phyloP scores from a whole-genome alignment of 495 filamentous ascomycete species.

The Glarea lozoyensis region DNA sequence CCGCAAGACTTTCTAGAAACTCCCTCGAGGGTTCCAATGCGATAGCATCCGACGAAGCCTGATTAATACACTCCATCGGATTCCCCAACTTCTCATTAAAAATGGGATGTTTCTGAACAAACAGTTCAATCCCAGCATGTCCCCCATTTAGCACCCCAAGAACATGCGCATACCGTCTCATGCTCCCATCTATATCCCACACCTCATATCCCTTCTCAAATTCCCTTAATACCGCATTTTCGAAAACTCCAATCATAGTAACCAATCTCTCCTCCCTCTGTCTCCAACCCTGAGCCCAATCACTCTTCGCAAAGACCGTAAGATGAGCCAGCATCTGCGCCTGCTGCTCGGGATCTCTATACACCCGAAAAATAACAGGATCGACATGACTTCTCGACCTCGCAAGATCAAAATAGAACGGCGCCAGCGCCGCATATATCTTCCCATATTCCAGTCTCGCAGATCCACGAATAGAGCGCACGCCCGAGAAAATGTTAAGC shows the following conservation, averaged over 20 bases:
- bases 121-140: conserved; percentile 65
- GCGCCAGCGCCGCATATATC: conserved; percentile 78
- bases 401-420: conserved; percentile 79
- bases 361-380: conserved; percentile 75
- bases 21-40: conserved; percentile 66
- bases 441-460: conserved; percentile 87
- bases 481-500: conserved; percentile 56
- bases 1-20: conserved; percentile 69
- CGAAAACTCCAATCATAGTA: conserved; percentile 73
- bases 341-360: conserved; percentile 79
- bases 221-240: conserved; percentile 80
- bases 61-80: conserved; percentile 74
- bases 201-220: conserved; percentile 87
- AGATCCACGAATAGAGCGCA: conserved; percentile 72
- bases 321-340: conserved; percentile 80
- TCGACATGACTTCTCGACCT: conserved; percentile 66
- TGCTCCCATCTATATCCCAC: conserved; percentile 80
- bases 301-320: conserved; percentile 66
- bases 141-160: conserved; percentile 77
- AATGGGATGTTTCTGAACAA: conserved; percentile 79
- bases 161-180: conserved; percentile 83
- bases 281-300: conserved; percentile 65
- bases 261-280: conserved; percentile 61
- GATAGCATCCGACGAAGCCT: conserved; percentile 47
- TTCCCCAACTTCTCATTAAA: conserved; percentile 69